Percentiles rank a stretch among this genome's conserved stretches.
Conservation (phyloP, 495 filamentous ascomycete species). For the Aspergillus mulundensis region DNA sequence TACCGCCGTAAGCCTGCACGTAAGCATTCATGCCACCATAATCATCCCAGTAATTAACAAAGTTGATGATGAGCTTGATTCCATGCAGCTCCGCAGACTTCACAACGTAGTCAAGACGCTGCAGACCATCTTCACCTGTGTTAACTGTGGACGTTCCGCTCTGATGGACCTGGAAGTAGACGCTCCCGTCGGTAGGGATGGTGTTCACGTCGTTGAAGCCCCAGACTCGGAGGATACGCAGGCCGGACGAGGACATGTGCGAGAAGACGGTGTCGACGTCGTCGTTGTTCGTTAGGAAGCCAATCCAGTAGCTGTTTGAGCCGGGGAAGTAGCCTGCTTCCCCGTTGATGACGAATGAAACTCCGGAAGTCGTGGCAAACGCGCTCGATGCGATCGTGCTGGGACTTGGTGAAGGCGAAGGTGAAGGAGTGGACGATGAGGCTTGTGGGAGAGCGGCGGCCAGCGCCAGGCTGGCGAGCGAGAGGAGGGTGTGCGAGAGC, state of each 20-base stretch:
- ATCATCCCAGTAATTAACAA: conserved; percentile 42
- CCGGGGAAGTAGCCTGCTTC: conserved; percentile 61
- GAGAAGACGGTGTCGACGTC: conserved; percentile 59
- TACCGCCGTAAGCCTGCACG: conserved; percentile 56
- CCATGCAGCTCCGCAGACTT: conserved; percentile 52
- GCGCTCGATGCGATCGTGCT: not conserved
- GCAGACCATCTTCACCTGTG: conserved; percentile 60
- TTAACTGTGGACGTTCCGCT: conserved; percentile 57
- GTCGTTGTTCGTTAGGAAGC: conserved; percentile 59
- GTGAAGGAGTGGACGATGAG: not conserved
- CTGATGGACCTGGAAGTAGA: conserved; percentile 58
- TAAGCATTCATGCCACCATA: conserved; percentile 50
- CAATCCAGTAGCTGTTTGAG: conserved; percentile 72
- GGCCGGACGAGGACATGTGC: conserved; percentile 47
- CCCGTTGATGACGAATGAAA: conserved; percentile 60
- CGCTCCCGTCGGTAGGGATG: conserved; percentile 41
- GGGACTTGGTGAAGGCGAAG: not conserved
- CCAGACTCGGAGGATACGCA: conserved; percentile 69
- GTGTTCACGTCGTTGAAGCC: conserved; percentile 64
- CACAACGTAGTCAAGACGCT: conserved; percentile 65
- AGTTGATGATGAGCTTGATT: conserved; percentile 57
- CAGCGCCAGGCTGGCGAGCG: conserved; percentile 38
- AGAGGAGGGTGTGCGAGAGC: conserved; percentile 50
- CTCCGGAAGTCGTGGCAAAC: conserved; percentile 49
- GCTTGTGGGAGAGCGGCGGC: conserved; percentile 14